Base-by-base conservation (phyloP, 768 basidiomycete species). In the Russula griseocarnosa region DNA sequence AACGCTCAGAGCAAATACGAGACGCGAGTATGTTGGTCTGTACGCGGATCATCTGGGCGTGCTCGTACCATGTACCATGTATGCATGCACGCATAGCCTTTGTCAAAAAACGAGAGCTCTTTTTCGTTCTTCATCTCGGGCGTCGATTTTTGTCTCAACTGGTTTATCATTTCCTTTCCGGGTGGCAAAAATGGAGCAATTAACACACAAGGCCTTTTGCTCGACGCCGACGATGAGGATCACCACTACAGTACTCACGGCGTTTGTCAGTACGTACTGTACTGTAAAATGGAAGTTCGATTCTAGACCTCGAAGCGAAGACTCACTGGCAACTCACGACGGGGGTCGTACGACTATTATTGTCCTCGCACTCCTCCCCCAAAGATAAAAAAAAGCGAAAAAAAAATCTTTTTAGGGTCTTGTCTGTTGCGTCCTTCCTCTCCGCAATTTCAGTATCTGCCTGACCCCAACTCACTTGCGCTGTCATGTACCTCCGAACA, bases 1-100 rank as follows among this genome's bases (percentile, higher is more conserved):
- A 32, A 60, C 13, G 28, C 54, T 60, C 8, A 55, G 58, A 44
- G 40, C 38, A 5, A 40, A n/a, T 38, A 65, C 32, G 58, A 65
- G 5, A 36, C 38, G 40, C 5, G 24, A 60, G 54, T 11, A 42
- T 22, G 52, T 18, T 65, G 58, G 36, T 24, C 16, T 60, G 34
- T 13, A 50, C n/a, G 36, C 26, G 55, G 14, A 26, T 24, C 50
- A 58, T 34, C 50, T 5, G 9, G 5, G 7, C 10, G 49, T n/a
- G n/a, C n/a, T n/a, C 49, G 24, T 16, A 30, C 30, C 30, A 30
- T 30, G 30, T 6, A 5, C 28, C 28, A 30, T 30, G 28, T 5
- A 30, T 5, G 5, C 28, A 2, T 30, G 28, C 28, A 36, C 6
- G 10, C 16, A 16, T 14, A 40, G 36, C 36, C 5, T 13, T 13